These are phyloP conservation scores for Dictyostelium firmibasis DNA, from an alignment of 78 protist species.

Conservation along the genomic window DNA sequence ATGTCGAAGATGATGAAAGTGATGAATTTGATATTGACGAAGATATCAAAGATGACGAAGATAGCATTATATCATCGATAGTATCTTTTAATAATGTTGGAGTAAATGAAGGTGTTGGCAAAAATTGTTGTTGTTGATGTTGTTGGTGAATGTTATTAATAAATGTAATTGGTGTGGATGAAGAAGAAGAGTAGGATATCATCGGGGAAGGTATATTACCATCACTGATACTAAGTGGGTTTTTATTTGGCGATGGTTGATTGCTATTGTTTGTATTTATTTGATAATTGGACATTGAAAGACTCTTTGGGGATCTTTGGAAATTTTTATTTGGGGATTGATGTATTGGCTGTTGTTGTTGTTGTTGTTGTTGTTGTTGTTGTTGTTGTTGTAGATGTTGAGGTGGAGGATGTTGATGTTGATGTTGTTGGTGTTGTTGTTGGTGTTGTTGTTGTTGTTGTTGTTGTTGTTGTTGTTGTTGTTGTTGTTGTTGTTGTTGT, in stretches of 20 bases:
- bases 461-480: neutral
- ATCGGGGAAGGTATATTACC: neutral
- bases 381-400: neutral
- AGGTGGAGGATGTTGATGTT: too few species aligned
- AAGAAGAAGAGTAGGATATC: conserved; percentile 25
- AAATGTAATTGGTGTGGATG: conserved; percentile 46
- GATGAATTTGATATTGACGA: neutral
- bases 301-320: neutral
- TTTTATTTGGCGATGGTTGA: neutral
- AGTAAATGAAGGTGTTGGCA: neutral
- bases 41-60: neutral
- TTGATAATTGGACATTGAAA: neutral
- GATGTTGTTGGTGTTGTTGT: too few species aligned
- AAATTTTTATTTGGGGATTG: neutral
- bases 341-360: neutral
- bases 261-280: neutral
- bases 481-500: neutral
- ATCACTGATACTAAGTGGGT: neutral
- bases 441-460: neutral
- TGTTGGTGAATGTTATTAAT: neutral
- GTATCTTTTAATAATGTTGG: neutral
- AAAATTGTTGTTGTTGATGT: neutral
- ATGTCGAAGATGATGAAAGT: neutral
- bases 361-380: neutral
- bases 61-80: neutral